These are phyloP conservation scores for Boletus rex-veris DNA, from an alignment of 768 basidiomycete genomes.

Conservation along the genomic window DNA sequence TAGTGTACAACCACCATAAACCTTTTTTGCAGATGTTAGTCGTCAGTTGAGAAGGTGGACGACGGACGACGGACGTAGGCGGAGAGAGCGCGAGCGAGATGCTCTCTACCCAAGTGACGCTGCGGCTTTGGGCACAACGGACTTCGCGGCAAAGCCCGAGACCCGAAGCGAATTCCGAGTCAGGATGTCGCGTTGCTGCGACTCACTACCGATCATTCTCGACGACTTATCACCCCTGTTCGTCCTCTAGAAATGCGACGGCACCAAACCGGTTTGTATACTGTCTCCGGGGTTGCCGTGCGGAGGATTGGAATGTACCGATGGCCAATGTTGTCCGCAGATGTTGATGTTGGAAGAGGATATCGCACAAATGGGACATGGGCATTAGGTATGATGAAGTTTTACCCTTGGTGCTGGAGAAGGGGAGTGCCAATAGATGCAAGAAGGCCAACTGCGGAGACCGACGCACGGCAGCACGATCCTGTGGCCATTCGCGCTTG, in stretches of 20 bases:
- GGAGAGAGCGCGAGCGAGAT: too few species aligned
- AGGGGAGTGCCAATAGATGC: slow-evolving; percentile 1
- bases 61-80: too few species aligned
- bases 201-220: too few species aligned
- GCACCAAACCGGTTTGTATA: slow-evolving; percentile 61
- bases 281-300: slow-evolving; percentile 55
- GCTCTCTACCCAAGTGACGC: too few species aligned
- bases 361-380: slow-evolving; percentile 47
- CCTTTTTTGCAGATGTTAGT: too few species aligned
- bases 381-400: slow-evolving; percentile 42
- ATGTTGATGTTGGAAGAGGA: slow-evolving; percentile 63
- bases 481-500: slow-evolving; percentile 8
- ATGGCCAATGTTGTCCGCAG: slow-evolving; percentile 55
- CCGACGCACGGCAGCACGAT: background rate
- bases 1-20: too few species aligned
- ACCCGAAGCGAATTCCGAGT: too few species aligned
- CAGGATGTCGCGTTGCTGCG: too few species aligned
- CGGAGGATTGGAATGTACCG: slow-evolving; percentile 72
- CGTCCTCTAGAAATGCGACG: slow-evolving; percentile 60
- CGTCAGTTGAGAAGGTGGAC: too few species aligned
- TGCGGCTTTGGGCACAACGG: too few species aligned
- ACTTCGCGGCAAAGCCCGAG: too few species aligned
- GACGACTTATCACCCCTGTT: background rate
- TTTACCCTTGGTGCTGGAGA: slow-evolving; percentile 34
- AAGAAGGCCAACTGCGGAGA: background rate